Percentiles rank a stretch among this genome's conserved stretches.
Conservation (phyloP, 495 filamentous ascomycete species). For the Elasticomyces elasticus region DNA sequence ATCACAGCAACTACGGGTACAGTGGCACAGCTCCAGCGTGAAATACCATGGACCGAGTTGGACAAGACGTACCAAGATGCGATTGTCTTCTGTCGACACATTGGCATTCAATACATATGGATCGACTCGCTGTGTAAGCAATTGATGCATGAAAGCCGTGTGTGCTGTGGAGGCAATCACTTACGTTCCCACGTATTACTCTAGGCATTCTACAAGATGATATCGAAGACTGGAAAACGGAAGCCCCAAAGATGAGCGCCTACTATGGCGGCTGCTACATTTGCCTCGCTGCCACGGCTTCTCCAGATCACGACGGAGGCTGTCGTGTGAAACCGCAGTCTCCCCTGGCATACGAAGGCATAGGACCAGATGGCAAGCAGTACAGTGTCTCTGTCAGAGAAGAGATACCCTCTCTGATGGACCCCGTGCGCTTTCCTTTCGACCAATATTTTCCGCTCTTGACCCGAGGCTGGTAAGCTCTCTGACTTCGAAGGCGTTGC, state of each 20-base stretch:
- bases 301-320: neutral
- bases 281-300: neutral
- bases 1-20: neutral
- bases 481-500: neutral
- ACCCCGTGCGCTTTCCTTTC: neutral
- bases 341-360: neutral
- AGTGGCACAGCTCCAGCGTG: neutral
- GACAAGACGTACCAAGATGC: conserved; percentile 9
- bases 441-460: conserved; percentile 6
- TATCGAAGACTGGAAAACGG: conserved; percentile 6
- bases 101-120: conserved; percentile 4
- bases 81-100: neutral
- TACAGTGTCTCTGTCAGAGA: neutral
- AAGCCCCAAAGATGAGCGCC: conserved; percentile 5
- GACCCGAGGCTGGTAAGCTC: neutral
- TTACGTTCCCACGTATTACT: too few relatives aligned
- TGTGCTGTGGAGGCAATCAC: too few relatives aligned
- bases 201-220: conserved; percentile 9
- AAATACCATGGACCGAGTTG: neutral
- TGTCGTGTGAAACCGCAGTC: neutral
- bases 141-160: too few relatives aligned
- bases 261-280: conserved; percentile 3
- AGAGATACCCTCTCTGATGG: neutral
- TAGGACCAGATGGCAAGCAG: neutral
- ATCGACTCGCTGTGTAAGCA: conserved; percentile 8